Evolutionary conservation across 345 rosid species (phyloP).

Genomic region (Eucalyptus pauciflora): DNA sequence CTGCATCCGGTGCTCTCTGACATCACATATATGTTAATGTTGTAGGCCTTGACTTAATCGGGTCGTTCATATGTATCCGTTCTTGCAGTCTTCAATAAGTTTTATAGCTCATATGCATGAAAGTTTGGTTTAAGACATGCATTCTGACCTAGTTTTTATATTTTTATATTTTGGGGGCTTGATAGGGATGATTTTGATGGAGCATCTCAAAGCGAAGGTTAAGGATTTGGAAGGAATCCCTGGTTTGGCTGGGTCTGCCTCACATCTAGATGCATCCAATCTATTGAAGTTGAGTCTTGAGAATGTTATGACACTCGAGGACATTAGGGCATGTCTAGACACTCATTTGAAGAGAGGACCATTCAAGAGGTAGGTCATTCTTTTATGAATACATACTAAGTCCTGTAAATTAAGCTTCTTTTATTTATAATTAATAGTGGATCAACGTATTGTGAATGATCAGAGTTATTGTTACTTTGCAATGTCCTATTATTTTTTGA

Average conservation of each 20-base stretch:
- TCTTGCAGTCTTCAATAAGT: background rate
- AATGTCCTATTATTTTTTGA: background rate
- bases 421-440: background rate
- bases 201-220: slow-evolving; percentile 15
- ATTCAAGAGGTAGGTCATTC: slow-evolving; percentile 10
- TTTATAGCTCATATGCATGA: background rate
- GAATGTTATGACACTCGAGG: slow-evolving; percentile 15
- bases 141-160: background rate
- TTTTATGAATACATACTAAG: background rate
- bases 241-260: background rate
- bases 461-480: background rate
- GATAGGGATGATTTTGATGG: slow-evolving; percentile 39
- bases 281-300: slow-evolving; percentile 9
- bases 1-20: too few relatives aligned
- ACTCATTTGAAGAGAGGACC: slow-evolving; percentile 4
- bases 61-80: background rate
- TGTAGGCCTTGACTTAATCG: background rate
- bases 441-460: background rate
- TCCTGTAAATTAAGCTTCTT: background rate
- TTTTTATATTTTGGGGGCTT: background rate
- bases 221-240: slow-evolving; percentile 8
- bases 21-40: background rate
- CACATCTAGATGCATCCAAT: slow-evolving; percentile 15
- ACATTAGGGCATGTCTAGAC: slow-evolving; percentile 10
- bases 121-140: background rate